Evolutionary conservation across 345 rosid species (phyloP).

Genomic region (Eucalyptus polybractea): DNA sequence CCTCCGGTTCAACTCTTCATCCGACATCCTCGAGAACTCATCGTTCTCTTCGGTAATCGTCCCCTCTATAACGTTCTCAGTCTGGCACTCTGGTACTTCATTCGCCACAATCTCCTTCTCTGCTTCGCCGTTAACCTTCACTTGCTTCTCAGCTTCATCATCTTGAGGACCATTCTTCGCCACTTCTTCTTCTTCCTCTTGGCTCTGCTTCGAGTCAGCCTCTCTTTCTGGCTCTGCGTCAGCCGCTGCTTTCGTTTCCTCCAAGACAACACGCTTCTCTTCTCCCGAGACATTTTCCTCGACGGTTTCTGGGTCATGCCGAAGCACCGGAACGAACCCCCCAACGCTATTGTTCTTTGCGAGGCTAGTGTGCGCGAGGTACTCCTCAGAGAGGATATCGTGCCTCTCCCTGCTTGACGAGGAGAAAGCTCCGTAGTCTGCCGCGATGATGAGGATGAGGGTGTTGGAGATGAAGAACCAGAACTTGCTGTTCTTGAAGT

Average conservation of each 20-base stretch:
- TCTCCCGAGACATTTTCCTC: background rate
- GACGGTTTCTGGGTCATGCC: background rate
- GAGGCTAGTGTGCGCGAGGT: background rate
- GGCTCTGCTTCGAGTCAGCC: background rate
- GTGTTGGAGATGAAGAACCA: slow-evolving; percentile 65
- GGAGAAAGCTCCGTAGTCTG: slow-evolving; percentile 47
- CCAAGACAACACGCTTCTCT: background rate
- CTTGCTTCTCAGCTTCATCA: background rate
- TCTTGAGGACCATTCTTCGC: background rate
- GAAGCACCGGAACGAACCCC: background rate
- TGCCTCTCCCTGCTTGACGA: slow-evolving; percentile 3
- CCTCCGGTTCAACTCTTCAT: slow-evolving; percentile 59
- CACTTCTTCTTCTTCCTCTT: background rate
- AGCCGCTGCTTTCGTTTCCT: background rate
- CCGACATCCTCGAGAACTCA: slow-evolving; percentile 54
- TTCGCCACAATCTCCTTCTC: background rate
- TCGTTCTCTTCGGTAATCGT: slow-evolving; percentile 10
- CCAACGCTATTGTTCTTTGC: background rate
- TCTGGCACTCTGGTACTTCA: background rate
- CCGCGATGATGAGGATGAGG: slow-evolving; percentile 46
- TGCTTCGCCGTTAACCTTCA: background rate
- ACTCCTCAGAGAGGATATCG: slow-evolving; percentile 14
- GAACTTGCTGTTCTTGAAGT: slow-evolving; percentile 32
- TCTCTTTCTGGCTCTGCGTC: background rate
- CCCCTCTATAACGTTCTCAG: background rate